These are phyloP conservation scores for Rhododendron molle DNA, from an alignment of 148 eudicot species.

Conservation along the genomic window DNA sequence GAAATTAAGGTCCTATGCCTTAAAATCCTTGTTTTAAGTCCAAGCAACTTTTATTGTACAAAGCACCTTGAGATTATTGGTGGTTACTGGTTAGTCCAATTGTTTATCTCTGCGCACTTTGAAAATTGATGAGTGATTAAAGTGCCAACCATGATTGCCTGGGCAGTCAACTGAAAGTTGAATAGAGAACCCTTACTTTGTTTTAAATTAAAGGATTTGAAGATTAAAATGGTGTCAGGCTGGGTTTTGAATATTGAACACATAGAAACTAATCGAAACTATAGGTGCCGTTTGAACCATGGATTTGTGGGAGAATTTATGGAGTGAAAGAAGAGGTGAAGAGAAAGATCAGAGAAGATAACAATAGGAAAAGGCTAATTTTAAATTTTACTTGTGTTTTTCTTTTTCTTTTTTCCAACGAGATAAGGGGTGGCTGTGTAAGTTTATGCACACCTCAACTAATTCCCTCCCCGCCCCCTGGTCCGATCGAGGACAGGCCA, in stretches of 20 bases:
- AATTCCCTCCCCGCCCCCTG: too few relatives aligned
- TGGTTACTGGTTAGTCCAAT: not conserved
- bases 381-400: too few relatives aligned
- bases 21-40: not conserved
- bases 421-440: too few relatives aligned
- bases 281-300: not conserved
- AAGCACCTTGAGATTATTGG: not conserved
- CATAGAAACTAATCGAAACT: not conserved
- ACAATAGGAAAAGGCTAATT: not conserved
- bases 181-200: not conserved
- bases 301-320: not conserved
- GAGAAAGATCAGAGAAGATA: not conserved
- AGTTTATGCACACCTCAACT: too few relatives aligned
- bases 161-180: not conserved
- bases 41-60: not conserved
- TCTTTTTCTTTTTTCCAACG: too few relatives aligned
- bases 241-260: not conserved
- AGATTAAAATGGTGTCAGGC: not conserved
- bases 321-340: not conserved
- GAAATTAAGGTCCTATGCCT: not conserved
- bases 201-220: too few relatives aligned
- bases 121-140: not conserved
- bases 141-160: not conserved
- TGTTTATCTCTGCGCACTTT: not conserved
- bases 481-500: too few relatives aligned